Conservation (phyloP, 192 early-diverging fungal genomes). For the Funneliformis mosseae region DNA sequence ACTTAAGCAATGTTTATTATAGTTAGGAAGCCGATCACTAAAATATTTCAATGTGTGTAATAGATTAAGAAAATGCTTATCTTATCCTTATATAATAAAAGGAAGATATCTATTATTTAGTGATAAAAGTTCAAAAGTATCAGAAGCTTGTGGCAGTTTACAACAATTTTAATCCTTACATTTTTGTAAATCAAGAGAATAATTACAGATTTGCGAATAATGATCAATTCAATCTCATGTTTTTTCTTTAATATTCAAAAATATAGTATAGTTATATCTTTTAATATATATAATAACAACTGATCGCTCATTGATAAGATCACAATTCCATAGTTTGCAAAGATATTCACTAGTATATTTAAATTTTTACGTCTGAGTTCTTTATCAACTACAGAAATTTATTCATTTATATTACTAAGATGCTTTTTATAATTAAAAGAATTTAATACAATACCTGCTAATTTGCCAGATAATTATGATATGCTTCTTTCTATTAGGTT, state of each 20-base stretch:
- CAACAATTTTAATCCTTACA: not conserved
- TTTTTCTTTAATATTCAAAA: not conserved
- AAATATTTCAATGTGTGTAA: no score
- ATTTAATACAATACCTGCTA: not conserved
- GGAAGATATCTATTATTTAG: conserved; percentile 3
- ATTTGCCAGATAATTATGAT: not conserved
- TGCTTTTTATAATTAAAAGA: not conserved
- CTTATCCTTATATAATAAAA: not conserved
- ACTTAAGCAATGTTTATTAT: no score
- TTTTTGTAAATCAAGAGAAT: not conserved
- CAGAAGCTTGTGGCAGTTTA: not conserved
- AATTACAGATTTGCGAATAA: not conserved
- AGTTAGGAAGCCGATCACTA: no score
- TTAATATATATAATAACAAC: no score
- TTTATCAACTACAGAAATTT: no score
- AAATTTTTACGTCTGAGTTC: no score
- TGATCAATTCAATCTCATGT: not conserved
- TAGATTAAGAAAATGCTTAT: no score
- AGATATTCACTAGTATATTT: not conserved
- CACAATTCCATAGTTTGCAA: not conserved
- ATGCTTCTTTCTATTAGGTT: not conserved
- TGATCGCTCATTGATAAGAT: no score
- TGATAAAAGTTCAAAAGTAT: not conserved
- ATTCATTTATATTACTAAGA: not conserved
- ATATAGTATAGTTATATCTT: not conserved